These are phyloP conservation scores for Penicillium psychrosexuale DNA, from an alignment of 2,329 filamentous ascomycete species.

Conservation along the genomic window DNA sequence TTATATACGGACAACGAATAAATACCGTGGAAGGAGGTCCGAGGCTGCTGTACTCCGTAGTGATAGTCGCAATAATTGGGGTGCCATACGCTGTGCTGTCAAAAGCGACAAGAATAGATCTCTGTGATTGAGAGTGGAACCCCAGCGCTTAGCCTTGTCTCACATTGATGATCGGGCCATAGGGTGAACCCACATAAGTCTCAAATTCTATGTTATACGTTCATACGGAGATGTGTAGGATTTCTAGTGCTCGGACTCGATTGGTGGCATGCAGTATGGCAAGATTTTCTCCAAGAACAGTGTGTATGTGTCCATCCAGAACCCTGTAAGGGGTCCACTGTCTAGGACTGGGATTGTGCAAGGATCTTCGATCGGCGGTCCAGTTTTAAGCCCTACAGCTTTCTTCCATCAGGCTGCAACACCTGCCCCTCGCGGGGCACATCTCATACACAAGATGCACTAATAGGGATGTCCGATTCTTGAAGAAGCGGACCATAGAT, in stretches of 20 bases:
- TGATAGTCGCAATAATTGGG: not conserved
- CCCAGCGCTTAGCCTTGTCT: conserved; percentile 17
- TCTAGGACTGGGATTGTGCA: conserved; percentile 9
- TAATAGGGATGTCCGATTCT: not conserved
- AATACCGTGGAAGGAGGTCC: not conserved
- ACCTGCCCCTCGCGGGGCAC: conserved; percentile 2
- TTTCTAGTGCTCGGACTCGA: not conserved
- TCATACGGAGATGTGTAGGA: not conserved
- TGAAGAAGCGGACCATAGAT: not conserved
- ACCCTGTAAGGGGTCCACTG: conserved; percentile 11
- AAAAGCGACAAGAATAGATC: conserved; percentile 2
- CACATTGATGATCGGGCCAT: conserved; percentile 16
- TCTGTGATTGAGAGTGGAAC: not conserved
- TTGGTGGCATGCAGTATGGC: not conserved
- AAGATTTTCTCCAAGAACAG: not conserved
- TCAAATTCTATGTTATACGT: not conserved
- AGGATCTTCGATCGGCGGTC: conserved; percentile 12
- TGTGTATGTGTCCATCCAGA: conserved; percentile 7
- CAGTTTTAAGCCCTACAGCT: conserved; percentile 2
- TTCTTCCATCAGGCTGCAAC: not conserved
- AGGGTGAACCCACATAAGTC: not conserved
- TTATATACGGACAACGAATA: not conserved
- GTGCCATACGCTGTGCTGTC: not conserved
- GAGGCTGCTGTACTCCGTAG: not conserved
- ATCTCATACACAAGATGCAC: conserved; percentile 1